Evolutionary conservation across 768 basidiomycete genomes (phyloP).

Genomic region (Russula griseocarnosa): DNA sequence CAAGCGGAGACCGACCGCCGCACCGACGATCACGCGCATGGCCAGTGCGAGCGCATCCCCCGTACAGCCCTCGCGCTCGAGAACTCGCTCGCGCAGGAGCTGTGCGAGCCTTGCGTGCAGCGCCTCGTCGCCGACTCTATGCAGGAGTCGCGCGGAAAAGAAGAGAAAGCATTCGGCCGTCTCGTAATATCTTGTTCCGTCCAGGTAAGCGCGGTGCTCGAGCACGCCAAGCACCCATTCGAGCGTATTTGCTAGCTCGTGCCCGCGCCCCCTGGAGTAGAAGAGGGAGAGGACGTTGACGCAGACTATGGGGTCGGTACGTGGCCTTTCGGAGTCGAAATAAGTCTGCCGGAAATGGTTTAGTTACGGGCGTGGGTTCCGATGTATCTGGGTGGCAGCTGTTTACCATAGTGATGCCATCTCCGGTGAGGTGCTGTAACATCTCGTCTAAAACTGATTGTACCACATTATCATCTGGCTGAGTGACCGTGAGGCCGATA

Average conservation of each 20-base stretch:
- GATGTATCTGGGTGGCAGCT: neutral
- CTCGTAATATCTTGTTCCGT: constrained; percentile 54
- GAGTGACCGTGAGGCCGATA: constrained; percentile 45
- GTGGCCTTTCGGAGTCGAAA: constrained; percentile 48
- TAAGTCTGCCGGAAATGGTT: constrained; percentile 41
- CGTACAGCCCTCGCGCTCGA: constrained; percentile 47
- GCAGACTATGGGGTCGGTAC: constrained; percentile 52
- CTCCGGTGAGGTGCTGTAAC: constrained; percentile 46
- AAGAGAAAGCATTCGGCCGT: constrained; percentile 51
- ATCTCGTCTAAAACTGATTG: constrained; percentile 54
- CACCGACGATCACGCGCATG: constrained; percentile 50
- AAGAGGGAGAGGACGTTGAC: constrained; percentile 50
- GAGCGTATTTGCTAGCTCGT: constrained; percentile 43
- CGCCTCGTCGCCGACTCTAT: constrained; percentile 33
- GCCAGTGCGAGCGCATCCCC: constrained; percentile 55
- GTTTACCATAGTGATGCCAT: constrained; percentile 43
- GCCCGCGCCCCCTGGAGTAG: constrained; percentile 46
- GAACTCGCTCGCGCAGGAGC: constrained; percentile 44
- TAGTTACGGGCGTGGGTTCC: neutral
- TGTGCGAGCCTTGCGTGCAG: constrained; percentile 40
- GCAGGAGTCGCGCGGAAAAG: constrained; percentile 47
- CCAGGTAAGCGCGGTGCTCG: constrained; percentile 48
- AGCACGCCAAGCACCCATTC: constrained; percentile 51
- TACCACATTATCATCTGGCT: constrained; percentile 34
- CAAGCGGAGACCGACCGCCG: constrained; percentile 41